Evolutionary conservation across 1,139 yeast species (phyloP), one percentile per base, ranked within the genome.

Genomic region (Debaryomyces sp.): DNA sequence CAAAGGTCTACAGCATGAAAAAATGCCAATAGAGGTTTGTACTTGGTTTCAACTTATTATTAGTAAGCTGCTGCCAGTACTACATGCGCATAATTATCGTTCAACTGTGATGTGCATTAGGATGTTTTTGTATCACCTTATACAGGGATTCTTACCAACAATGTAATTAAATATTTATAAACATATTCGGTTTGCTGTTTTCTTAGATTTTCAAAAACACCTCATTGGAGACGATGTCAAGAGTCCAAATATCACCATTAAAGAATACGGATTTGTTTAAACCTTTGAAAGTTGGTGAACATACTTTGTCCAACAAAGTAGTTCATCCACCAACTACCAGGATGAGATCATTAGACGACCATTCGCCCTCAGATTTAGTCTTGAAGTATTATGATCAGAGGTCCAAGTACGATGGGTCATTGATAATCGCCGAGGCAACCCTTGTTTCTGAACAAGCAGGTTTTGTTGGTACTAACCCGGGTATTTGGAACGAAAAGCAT

Each of bases 251-350:
- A 2, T 15, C 12, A 8, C 36, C 36, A 15, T 42, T 42, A 18
- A 42, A 34, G 17, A 55, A 54, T 29, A 58, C 64, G 24, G 68
- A 75, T 47, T 60, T 78, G 6, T 81, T 81, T 68, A 66, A 77
- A 51, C 78, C 83, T 3, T 5, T 43, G 2, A 27, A 34, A 17
- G 45, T 43, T 29, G 43, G 46, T 21, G 43, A 44, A 12, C 48
- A 59, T 18, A 48, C 64, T 55, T 51, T 70, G 55, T 50, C 60
- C 54, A 74, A 81, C 58, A 68, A 84, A 51, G 57, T 82, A 8
- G 81, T 68, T 1, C 62, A 71, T 58, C 77, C 86, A 6, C 88
- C 89, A 17, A 69, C 81, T 48, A 81, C 87, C 10, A 71, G 85
- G 65, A 64, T 62, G 57, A 73, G 85, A 61, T 75, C 81, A 22